These are phyloP conservation scores for Mitragyna speciosa DNA, from an alignment of 257 asterid species.

Conservation along the genomic window DNA sequence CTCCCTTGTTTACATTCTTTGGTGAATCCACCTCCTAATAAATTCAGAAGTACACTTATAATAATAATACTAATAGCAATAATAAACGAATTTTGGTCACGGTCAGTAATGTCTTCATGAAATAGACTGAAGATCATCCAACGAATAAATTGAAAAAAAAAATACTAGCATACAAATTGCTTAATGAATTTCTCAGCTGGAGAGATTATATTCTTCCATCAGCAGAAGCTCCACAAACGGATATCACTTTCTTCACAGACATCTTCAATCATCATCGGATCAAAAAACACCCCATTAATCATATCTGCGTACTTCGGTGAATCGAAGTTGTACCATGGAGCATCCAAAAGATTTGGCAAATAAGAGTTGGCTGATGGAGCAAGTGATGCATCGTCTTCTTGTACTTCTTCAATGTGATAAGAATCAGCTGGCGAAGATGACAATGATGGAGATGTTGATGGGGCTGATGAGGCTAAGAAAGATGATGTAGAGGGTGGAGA, in stretches of 20 bases:
- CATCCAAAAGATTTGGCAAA: slow-evolving; percentile 9
- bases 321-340: slow-evolving; percentile 68
- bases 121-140: slow-evolving; percentile 39
- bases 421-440: neutral
- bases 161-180: neutral
- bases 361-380: neutral
- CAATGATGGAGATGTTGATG: slow-evolving; percentile 6
- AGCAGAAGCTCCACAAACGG: slow-evolving; percentile 79
- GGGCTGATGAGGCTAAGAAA: slow-evolving; percentile 13
- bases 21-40: slow-evolving; percentile 8
- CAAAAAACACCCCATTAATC: slow-evolving; percentile 59
- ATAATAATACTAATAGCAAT: neutral
- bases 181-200: neutral
- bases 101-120: slow-evolving; percentile 37
- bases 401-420: slow-evolving; percentile 27
- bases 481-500: slow-evolving; percentile 23
- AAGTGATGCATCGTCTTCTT: slow-evolving; percentile 1
- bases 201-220: slow-evolving; percentile 4
- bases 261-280: slow-evolving; percentile 47
- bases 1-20: neutral
- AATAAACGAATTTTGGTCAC: slow-evolving; percentile 12
- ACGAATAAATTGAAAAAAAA: slow-evolving; percentile 19
- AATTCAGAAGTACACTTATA: neutral
- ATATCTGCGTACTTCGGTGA: slow-evolving; percentile 69
- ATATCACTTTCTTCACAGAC: slow-evolving; percentile 55